Evolutionary conservation across 2,329 filamentous ascomycete genomes (phyloP).

Genomic region (Leptosphaerulina australis): DNA sequence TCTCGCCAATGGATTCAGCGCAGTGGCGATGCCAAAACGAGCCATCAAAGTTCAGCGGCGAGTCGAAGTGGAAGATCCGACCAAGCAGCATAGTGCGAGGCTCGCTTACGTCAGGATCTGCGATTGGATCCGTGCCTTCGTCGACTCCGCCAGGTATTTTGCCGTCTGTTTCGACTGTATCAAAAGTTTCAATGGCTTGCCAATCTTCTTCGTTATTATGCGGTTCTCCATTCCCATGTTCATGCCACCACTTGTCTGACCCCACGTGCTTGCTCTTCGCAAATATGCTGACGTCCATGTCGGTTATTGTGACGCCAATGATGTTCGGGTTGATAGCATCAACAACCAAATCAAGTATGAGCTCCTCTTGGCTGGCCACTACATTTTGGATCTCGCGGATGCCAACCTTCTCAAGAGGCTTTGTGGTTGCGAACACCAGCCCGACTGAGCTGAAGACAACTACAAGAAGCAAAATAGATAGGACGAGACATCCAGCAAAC

Average conservation of each 20-base stretch:
- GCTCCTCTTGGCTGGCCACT: conserved; percentile 88
- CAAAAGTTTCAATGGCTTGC: conserved; percentile 26
- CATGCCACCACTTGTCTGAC: conserved; percentile 55
- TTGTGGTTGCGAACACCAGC: conserved; percentile 90
- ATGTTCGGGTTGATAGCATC: conserved; percentile 92
- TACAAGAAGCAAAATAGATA: conserved; percentile 80
- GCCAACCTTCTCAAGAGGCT: conserved; percentile 79
- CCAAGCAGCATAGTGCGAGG: conserved; percentile 90
- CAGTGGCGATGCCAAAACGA: conserved; percentile 79
- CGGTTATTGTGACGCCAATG: conserved; percentile 81
- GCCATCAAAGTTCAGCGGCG: conserved; percentile 84
- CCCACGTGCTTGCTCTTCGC: conserved; percentile 91
- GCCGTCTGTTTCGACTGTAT: conserved; percentile 4
- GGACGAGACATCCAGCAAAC: conserved; percentile 83
- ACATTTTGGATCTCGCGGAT: conserved; percentile 86
- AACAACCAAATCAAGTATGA: conserved; percentile 92
- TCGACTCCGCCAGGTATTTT: conserved; percentile 46
- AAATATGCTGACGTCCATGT: conserved; percentile 90
- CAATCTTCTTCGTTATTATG: conserved; percentile 36
- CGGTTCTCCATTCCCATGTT: conserved; percentile 38
- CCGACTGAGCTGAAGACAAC: conserved; percentile 84
- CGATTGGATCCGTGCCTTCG: conserved; percentile 66
- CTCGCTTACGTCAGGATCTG: conserved; percentile 64
- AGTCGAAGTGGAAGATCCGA: conserved; percentile 84
- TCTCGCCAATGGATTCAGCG: conserved; percentile 78